Conservation (phyloP, 192 early-diverging fungal species). For the Coemansia nantahalensis region DNA sequence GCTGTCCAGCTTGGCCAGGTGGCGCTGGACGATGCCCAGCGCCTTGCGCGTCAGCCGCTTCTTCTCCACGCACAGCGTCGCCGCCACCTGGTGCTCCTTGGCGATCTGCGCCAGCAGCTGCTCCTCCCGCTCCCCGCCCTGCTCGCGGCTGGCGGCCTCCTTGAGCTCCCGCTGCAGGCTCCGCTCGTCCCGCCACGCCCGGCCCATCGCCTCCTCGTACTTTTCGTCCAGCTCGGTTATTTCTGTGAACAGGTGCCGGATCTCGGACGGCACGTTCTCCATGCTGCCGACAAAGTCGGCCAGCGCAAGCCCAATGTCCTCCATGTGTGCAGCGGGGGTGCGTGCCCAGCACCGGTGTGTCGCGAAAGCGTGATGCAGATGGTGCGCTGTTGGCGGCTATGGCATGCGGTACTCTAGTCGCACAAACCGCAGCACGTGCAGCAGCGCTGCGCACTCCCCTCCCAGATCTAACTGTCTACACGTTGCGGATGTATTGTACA, state of each 20-base stretch:
- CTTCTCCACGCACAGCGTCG: slow-evolving; percentile 34
- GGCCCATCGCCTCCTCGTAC: slow-evolving; percentile 34
- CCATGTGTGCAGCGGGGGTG: no score
- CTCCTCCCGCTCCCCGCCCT: slow-evolving; percentile 15
- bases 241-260: slow-evolving; percentile 45
- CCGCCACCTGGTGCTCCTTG: slow-evolving; percentile 20
- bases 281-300: slow-evolving; percentile 53
- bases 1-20: slow-evolving; percentile 34
- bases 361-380: no score
- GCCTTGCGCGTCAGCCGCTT: slow-evolving; percentile 42
- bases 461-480: no score
- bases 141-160: slow-evolving; percentile 27
- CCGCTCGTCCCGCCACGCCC: slow-evolving; percentile 23
- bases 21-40: slow-evolving; percentile 42
- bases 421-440: no score
- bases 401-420: no score
- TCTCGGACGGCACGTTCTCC: slow-evolving; percentile 50
- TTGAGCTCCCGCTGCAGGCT: slow-evolving; percentile 23
- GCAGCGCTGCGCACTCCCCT: no score
- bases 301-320: slow-evolving; percentile 47
- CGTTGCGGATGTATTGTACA: slow-evolving; percentile 1
- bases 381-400: no score
- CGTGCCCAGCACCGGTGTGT: no score
- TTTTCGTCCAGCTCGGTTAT: slow-evolving; percentile 48
- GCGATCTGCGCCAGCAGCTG: slow-evolving; percentile 18